phyloP scores from a whole-genome alignment of 306 rosid species.

The Quercus parvula region DNA sequence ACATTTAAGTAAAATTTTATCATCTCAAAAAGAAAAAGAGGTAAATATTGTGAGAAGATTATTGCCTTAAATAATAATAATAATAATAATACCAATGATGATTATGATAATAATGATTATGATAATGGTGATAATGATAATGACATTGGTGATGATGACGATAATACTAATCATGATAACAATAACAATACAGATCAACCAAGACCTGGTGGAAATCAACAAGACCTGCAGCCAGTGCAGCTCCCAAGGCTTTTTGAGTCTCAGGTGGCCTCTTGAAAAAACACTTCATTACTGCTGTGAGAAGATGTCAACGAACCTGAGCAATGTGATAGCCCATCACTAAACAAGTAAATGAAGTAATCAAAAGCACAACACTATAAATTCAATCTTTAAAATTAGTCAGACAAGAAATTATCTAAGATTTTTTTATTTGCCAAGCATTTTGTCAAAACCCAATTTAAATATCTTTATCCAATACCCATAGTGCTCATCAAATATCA shows the following conservation, averaged over 20 bases:
- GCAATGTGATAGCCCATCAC: conserved; percentile 28
- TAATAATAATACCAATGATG: background rate
- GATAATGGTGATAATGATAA: background rate
- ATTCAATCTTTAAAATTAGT: background rate
- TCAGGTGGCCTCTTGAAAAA: conserved; percentile 98
- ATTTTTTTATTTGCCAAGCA: no score
- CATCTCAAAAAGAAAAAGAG: no score
- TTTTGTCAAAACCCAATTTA: no score
- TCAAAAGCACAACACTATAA: conserved; percentile 6
- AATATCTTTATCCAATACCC: no score
- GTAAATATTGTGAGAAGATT: background rate
- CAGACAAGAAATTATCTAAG: background rate
- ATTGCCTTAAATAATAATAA: background rate
- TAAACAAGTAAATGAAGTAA: conserved; percentile 13
- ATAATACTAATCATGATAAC: background rate
- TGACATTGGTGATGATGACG: background rate
- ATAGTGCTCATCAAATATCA: no score
- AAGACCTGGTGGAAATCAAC: conserved; percentile 93
- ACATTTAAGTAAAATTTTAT: background rate
- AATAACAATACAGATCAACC: conserved; percentile 11
- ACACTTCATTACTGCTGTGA: conserved; percentile 97
- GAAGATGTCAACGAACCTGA: conserved; percentile 98
- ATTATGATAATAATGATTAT: background rate
- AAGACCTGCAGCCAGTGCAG: conserved; percentile 93
- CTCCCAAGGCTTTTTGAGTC: conserved; percentile 87